Percentiles rank a stretch among this genome's conserved stretches.
phyloP scores from a whole-genome alignment of 2,329 filamentous ascomycete genomes.

The Penicillium sp. region DNA sequence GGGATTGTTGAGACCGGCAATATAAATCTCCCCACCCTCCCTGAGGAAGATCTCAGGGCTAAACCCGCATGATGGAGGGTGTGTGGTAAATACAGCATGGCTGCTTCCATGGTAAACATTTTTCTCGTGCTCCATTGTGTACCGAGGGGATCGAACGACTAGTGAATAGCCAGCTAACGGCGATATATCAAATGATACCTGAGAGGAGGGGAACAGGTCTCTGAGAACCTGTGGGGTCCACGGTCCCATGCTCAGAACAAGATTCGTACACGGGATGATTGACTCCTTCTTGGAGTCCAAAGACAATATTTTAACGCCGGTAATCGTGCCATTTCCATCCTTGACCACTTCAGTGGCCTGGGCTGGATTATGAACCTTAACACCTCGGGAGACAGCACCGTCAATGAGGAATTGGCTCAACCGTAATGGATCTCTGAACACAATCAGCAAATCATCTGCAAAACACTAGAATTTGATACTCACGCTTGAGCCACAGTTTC shows the following conservation, averaged over 20 bases:
- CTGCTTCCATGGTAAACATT: constrained; percentile 49
- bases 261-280: constrained; percentile 58
- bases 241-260: constrained; percentile 67
- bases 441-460: neutral
- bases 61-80: constrained; percentile 53
- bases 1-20: constrained; percentile 68
- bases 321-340: constrained; percentile 52
- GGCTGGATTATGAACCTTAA: constrained; percentile 65
- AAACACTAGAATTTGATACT: constrained; percentile 26
- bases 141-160: constrained; percentile 60
- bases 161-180: constrained; percentile 71
- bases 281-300: constrained; percentile 28
- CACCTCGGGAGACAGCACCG: constrained; percentile 58
- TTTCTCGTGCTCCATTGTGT: constrained; percentile 29
- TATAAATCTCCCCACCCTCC: constrained; percentile 65
- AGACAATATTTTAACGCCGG: constrained; percentile 52
- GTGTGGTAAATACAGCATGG: constrained; percentile 67
- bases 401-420: constrained; percentile 66
- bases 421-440: constrained; percentile 59
- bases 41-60: constrained; percentile 71
- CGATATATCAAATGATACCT: constrained; percentile 55
- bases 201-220: constrained; percentile 60
- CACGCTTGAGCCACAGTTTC: constrained; percentile 64
- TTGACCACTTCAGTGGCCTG: constrained; percentile 53
- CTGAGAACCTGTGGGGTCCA: constrained; percentile 69